These are phyloP conservation scores for Fusarium lateritium DNA, from an alignment of 2,329 filamentous ascomycete species.

Conservation along the genomic window DNA sequence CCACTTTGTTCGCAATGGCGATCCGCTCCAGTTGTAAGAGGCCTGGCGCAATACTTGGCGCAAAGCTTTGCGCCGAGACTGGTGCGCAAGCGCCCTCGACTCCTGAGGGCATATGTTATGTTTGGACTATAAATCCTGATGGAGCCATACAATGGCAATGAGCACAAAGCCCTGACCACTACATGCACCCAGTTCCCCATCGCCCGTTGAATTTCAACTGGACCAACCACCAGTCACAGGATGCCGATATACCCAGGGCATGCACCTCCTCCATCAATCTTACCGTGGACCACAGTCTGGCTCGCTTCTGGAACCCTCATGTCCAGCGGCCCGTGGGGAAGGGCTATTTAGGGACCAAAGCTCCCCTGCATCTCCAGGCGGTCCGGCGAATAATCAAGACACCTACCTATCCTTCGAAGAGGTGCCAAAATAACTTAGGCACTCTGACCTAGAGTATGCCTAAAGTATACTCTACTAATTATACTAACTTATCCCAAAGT, in stretches of 20 bases:
- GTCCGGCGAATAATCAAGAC: too few species aligned
- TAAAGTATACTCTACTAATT: too few species aligned
- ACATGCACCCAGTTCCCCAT: conserved; percentile 17
- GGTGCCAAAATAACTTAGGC: too few species aligned
- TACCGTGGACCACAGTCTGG: conserved; percentile 6
- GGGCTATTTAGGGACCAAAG: conserved; percentile 32
- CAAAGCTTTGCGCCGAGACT: conserved; percentile 21
- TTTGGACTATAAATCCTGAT: neutral
- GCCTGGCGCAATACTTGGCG: conserved; percentile 34
- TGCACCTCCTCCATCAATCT: conserved; percentile 1
- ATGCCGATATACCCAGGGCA: conserved; percentile 1
- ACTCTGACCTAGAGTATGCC: too few species aligned
- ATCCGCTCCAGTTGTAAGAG: conserved; percentile 47
- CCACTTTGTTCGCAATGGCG: conserved; percentile 31
- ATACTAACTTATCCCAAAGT: too few species aligned
- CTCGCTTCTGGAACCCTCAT: conserved; percentile 26
- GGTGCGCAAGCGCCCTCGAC: conserved; percentile 16
- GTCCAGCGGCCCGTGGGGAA: conserved; percentile 30
- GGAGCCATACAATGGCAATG: neutral
- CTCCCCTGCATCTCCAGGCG: conserved; percentile 9
- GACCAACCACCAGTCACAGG: conserved; percentile 28
- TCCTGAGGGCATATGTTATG: conserved; percentile 5
- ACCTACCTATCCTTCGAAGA: too few species aligned
- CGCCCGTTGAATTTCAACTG: conserved; percentile 13
- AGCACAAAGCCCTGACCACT: neutral